A percentile compares a stretch with the other conserved stretches of the same genome.
These are phyloP conservation scores for Musa itinerans DNA, from an alignment of 176 grass and related monocot genomes.

Conservation along the genomic window DNA sequence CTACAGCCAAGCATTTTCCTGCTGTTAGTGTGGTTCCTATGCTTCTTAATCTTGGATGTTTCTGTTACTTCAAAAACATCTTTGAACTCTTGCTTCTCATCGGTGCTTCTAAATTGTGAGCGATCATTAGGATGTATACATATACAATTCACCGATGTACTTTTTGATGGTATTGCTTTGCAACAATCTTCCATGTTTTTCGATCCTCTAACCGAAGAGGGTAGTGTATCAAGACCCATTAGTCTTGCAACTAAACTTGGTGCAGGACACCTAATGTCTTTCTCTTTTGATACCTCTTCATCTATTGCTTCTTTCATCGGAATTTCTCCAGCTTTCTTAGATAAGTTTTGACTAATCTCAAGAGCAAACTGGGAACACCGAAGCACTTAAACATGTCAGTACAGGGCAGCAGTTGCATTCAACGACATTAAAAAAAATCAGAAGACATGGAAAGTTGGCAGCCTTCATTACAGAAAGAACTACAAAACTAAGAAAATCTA, in stretches of 20 bases:
- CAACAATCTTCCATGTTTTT: conserved; percentile 18
- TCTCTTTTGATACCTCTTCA: conserved; percentile 22
- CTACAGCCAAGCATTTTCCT: conserved; percentile 6
- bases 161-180: not conserved
- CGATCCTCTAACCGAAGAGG: conserved; percentile 23
- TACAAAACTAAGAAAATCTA: too few species aligned
- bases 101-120: conserved; percentile 13
- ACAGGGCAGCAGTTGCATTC: too few species aligned
- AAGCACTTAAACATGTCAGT: not conserved
- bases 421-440: not conserved
- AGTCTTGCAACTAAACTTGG: conserved; percentile 51
- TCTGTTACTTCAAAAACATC: conserved; percentile 71
- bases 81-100: conserved; percentile 41
- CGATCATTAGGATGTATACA: conserved; percentile 14
- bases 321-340: not conserved
- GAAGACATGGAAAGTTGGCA: not conserved
- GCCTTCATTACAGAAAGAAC: not conserved
- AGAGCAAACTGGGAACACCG: conserved; percentile 26
- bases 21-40: conserved; percentile 1
- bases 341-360: conserved; percentile 29
- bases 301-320: not conserved
- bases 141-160: not conserved
- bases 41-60: conserved; percentile 24
- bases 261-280: conserved; percentile 33
- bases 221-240: conserved; percentile 69